Conservation (phyloP, 2,329 filamentous ascomycete species). For the Coniochaeta sp. region DNA sequence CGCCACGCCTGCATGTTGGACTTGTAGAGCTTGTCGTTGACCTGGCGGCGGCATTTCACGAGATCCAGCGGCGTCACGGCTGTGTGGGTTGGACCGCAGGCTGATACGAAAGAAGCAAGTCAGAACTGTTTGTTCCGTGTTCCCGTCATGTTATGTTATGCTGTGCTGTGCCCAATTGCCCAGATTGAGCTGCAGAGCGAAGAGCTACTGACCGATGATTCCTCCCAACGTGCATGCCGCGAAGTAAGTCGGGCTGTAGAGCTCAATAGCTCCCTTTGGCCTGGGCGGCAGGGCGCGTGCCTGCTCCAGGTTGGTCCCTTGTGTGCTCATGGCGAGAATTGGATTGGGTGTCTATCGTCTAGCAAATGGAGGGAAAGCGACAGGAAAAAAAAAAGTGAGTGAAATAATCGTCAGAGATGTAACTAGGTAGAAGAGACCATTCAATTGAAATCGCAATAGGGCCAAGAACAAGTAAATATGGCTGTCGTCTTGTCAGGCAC, state of each 20-base stretch:
- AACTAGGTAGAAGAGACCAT: neutral
- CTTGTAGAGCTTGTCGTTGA: slow-evolving; percentile 82
- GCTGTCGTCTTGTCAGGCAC: neutral
- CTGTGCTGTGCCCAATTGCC: neutral
- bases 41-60: slow-evolving; percentile 87
- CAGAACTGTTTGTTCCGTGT: neutral
- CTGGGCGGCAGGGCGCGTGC: neutral
- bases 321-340: neutral
- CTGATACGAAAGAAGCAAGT: neutral
- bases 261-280: neutral
- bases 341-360: neutral
- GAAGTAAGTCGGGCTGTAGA: slow-evolving; percentile 1
- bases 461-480: neutral
- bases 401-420: neutral
- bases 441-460: neutral
- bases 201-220: slow-evolving; percentile 1
- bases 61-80: slow-evolving; percentile 54
- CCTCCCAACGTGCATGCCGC: slow-evolving; percentile 1
- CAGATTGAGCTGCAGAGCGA: too few species aligned
- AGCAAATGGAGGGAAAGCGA: neutral
- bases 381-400: neutral
- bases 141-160: neutral
- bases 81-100: slow-evolving; percentile 3
- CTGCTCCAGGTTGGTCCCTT: neutral
- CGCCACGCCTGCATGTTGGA: slow-evolving; percentile 60